A percentile compares a stretch with the other conserved stretches of the same genome.
Conservation (phyloP, 768 basidiomycete genomes). For the Rhizopogon vesiculosus region DNA sequence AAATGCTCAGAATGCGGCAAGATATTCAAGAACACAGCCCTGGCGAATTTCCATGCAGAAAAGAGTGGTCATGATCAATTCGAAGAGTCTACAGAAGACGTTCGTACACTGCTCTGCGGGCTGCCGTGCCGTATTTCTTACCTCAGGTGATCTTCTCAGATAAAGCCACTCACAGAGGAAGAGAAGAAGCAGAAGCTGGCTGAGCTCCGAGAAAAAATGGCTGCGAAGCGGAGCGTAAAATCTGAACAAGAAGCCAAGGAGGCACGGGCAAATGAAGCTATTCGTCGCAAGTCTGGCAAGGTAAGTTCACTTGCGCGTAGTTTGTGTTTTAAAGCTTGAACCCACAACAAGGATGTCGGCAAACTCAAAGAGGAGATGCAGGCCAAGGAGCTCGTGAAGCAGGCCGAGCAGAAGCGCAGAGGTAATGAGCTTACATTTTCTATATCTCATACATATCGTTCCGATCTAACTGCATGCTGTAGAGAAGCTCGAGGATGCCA, state of each 20-base stretch:
- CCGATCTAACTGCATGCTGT: background rate
- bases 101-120: constrained; percentile 19
- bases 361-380: constrained; percentile 73
- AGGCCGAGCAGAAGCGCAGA: constrained; percentile 74
- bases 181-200: constrained; percentile 80
- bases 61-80: constrained; percentile 95
- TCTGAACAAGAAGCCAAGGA: constrained; percentile 71
- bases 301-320: constrained; percentile 28
- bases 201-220: constrained; percentile 77
- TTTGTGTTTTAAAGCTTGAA: background rate
- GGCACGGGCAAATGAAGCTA: constrained; percentile 64
- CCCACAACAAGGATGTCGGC: constrained; percentile 51
- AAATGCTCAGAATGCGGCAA: constrained; percentile 84
- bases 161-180: constrained; percentile 93
- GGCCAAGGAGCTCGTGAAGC: constrained; percentile 76
- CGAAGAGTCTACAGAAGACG: constrained; percentile 94
- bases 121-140: background rate
- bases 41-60: constrained; percentile 92
- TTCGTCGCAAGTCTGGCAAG: constrained; percentile 84
- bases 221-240: constrained; percentile 72
- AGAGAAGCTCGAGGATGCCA: constrained; percentile 91
- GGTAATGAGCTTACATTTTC: constrained; percentile 38
- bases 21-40: constrained; percentile 77
- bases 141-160: constrained; percentile 35
- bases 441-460: background rate